A percentile compares a stretch with the other conserved stretches of the same genome.
phyloP scores from a whole-genome alignment of 2,329 filamentous ascomycete species.

The Calonectria naviculata region DNA sequence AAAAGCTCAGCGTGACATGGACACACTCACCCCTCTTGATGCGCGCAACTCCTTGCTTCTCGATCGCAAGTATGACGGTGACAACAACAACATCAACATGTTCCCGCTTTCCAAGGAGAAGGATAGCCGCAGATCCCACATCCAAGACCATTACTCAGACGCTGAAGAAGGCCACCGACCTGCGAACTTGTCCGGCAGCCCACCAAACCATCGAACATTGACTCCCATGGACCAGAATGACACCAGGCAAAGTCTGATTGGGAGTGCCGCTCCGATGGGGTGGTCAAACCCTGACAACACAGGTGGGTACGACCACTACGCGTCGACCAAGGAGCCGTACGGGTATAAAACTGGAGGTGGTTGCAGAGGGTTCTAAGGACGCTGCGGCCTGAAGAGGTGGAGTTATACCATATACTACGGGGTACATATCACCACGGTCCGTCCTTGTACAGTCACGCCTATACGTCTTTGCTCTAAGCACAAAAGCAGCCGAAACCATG shows the following conservation, averaged over 20 bases:
- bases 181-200: conserved; percentile 37
- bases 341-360: conserved; percentile 37
- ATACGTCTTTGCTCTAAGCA: conserved; percentile 16
- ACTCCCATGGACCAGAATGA: conserved; percentile 49
- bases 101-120: conserved; percentile 56
- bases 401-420: conserved; percentile 2
- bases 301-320: conserved; percentile 32
- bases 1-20: conserved; percentile 80
- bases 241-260: conserved; percentile 52
- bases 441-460: conserved; percentile 21
- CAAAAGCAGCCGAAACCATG: conserved; percentile 2
- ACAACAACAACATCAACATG: conserved; percentile 52
- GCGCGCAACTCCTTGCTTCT: conserved; percentile 88
- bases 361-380: conserved; percentile 38
- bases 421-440: conserved; percentile 16
- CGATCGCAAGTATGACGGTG: conserved; percentile 58
- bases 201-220: conserved; percentile 49
- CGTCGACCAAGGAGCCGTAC: conserved; percentile 29
- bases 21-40: conserved; percentile 87
- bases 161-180: conserved; percentile 34
- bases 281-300: conserved; percentile 32
- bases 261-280: conserved; percentile 53
- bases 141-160: conserved; percentile 47
- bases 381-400: conserved; percentile 23
- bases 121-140: conserved; percentile 43